Conservation (phyloP, 225 moss, liverwort and hornwort genomes). For the Physcomitrellopsis africana region DNA sequence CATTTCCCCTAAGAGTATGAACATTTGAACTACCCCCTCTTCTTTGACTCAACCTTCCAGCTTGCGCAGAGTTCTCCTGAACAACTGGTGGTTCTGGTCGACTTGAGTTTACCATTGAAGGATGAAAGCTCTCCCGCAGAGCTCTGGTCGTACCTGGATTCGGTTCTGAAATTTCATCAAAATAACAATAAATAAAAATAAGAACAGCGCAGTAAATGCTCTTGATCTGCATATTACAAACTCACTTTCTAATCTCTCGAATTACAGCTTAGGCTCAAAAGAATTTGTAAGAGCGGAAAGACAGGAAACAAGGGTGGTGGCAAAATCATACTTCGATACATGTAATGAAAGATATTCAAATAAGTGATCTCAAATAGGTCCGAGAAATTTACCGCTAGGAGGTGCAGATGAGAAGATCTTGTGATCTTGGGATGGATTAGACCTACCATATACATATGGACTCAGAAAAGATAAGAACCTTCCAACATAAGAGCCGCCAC, state of each 20-base stretch:
- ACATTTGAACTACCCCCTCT: slow-evolving; percentile 64
- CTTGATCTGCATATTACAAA: neutral
- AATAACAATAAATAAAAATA: neutral
- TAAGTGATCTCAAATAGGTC: neutral
- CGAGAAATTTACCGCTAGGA: slow-evolving; percentile 34
- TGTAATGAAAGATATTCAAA: neutral
- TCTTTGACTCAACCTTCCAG: slow-evolving; percentile 60
- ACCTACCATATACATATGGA: slow-evolving; percentile 57
- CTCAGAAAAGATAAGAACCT: slow-evolving; percentile 64
- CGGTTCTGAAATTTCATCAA: slow-evolving; percentile 37
- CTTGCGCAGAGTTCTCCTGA: slow-evolving; percentile 42
- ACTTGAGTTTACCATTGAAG: slow-evolving; percentile 44
- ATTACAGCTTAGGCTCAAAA: too few relatives aligned
- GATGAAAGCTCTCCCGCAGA: slow-evolving; percentile 48
- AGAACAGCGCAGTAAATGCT: slow-evolving; percentile 9
- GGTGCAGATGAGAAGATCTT: slow-evolving; percentile 30
- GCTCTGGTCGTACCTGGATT: slow-evolving; percentile 39
- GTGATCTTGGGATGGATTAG: slow-evolving; percentile 41
- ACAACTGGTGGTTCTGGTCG: slow-evolving; percentile 46
- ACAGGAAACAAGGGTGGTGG: neutral
- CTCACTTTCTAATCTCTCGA: neutral
- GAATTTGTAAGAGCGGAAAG: neutral
- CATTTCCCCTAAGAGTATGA: slow-evolving; percentile 57
- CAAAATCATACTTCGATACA: neutral
- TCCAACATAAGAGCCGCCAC: slow-evolving; percentile 54